A percentile compares a stretch with the other conserved stretches of the same genome.
Evolutionary conservation across 371 early-diverging fungal species (phyloP).

Genomic region (Actinomortierella wolfii): DNA sequence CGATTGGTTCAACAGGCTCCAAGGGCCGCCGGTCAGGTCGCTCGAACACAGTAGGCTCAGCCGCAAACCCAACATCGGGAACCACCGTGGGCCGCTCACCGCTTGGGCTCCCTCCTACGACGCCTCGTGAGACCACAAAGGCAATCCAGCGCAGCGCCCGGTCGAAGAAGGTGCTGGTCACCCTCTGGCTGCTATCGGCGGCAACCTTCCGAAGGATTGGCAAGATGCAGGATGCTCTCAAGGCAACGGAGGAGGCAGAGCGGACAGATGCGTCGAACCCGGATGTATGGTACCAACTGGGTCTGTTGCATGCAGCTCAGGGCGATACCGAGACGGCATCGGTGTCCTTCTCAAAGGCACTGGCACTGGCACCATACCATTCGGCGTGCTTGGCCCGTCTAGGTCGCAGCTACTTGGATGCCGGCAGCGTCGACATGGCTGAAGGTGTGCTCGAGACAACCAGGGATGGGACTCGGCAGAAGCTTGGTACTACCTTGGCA

Average conservation of each 20-base stretch:
- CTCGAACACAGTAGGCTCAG: slow-evolving; percentile 18
- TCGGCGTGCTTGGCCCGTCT: slow-evolving; percentile 50
- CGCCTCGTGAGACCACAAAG: slow-evolving; percentile 17
- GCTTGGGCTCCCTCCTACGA: slow-evolving; percentile 17
- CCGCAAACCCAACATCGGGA: slow-evolving; percentile 2
- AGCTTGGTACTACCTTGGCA: slow-evolving; percentile 68
- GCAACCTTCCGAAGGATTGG: slow-evolving; percentile 58
- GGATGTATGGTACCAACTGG: slow-evolving; percentile 69
- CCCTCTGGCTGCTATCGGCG: slow-evolving; percentile 70
- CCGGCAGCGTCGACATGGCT: slow-evolving; percentile 54
- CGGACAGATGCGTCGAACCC: slow-evolving; percentile 55
- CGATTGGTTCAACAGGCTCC: slow-evolving; percentile 39
- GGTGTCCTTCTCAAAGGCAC: slow-evolving; percentile 57
- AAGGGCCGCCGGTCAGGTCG: slow-evolving; percentile 15
- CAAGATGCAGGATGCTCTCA: slow-evolving; percentile 64
- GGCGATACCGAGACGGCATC: slow-evolving; percentile 52
- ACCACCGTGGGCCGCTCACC: slow-evolving; percentile 8
- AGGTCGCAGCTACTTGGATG: slow-evolving; percentile 51
- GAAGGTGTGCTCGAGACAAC: slow-evolving; percentile 57
- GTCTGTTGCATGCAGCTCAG: slow-evolving; percentile 52
- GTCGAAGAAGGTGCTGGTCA: slow-evolving; percentile 53
- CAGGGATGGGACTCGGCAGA: slow-evolving; percentile 69
- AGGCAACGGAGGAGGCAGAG: slow-evolving; percentile 73
- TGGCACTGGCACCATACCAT: slow-evolving; percentile 55
- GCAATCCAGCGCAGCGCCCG: slow-evolving; percentile 43